Evolutionary conservation across 441 rosid species (phyloP), one percentile per base, ranked within the genome.

Genomic region (Pelargonium citronellum): DNA sequence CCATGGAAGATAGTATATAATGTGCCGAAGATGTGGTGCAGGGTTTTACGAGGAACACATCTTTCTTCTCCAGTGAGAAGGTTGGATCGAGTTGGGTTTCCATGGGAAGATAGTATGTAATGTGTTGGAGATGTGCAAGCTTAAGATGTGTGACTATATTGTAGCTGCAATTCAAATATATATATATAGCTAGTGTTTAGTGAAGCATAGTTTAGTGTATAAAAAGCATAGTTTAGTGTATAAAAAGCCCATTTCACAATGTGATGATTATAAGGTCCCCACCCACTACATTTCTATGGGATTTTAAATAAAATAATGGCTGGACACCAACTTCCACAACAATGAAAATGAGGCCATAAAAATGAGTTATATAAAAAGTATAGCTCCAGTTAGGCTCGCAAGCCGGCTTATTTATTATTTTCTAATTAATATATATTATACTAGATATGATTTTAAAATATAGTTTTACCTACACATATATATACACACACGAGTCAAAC

Each of bases 11-110:
- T 27, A 2, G 16, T 47, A 11, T 47, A 47, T 47, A 11, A 12
- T 11, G n/a, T 11, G 12, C 2, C 5, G 12, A 16, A 47, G 53
- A 11, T n/a, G n/a, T n/a, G n/a, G 39, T 34, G 39, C 39, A 81
- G 41, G 90, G 87, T 74, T 84, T 79, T 2, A 82, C 69, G 17
- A 81, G 58, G 51, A 74, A 57, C 13, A 79, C 74, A 30, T 77
- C 79, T 12, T 84, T 79, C 67, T 37, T 83, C 39, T 81, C 79
- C 57, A 85, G 79, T 13, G 70, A 73, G 73, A 83, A 71, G 46
- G 78, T 53, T 58, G 19, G 5, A 39, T 34, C 34, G 7, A 15
- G 8, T 43, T 73, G 46, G 64, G 7, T 68, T 53, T 64, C 65
- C 78, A 77, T 77, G n/a, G 46, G n/a, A 12, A 70, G 73, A n/a